Evolutionary conservation across 2,329 filamentous ascomycete genomes (phyloP), one percentile per base, ranked within the genome.

Genomic region (Scytalidium sp.): DNA sequence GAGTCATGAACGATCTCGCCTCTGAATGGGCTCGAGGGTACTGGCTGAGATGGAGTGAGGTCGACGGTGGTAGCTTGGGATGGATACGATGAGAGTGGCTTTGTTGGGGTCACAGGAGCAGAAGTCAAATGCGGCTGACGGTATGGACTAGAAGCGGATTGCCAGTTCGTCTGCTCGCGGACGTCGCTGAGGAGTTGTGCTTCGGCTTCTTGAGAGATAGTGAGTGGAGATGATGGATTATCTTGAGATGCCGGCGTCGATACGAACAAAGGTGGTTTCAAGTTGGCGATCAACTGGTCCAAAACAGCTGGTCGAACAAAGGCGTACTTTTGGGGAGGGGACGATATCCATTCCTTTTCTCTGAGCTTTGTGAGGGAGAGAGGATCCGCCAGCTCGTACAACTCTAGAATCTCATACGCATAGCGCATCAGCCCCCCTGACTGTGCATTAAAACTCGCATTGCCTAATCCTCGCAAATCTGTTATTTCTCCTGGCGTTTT

Each of bases 371-470:
- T 66, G 2, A 80, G 66, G 1, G 73, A 66, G 2, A 83, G 69
- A 0, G 82, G 78, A 60, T 85, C 76, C 57, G 84, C 84, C 21
- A 87, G 72, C 63, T 82, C 74, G 58, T 85, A 87, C 1, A 87
- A 70, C 56, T 84, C 73, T 19, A 73, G 56, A 41, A 83, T 69
- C 56, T 78, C 74, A 58, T 82, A 79, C 3, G 77, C 80, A 52
- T 69, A 79, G 20, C 69, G 71, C 15, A 64, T 61, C n/a, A 56
- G 51, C n/a, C 54, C 64, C 36, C 57, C 64, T 6, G 69, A 9
- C 17, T 36, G 68, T 9, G 64, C 58, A 51, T 79, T 79, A 61
- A 80, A 83, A 10, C 78, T 74, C 2, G 58, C 65, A 50, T 81
- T 83, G 15, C 78, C 79, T 2, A 76, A 51, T 0, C 78, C 78